phyloP scores from a whole-genome alignment of 2,329 filamentous ascomycete species.

The Colletotrichum noveboracense region DNA sequence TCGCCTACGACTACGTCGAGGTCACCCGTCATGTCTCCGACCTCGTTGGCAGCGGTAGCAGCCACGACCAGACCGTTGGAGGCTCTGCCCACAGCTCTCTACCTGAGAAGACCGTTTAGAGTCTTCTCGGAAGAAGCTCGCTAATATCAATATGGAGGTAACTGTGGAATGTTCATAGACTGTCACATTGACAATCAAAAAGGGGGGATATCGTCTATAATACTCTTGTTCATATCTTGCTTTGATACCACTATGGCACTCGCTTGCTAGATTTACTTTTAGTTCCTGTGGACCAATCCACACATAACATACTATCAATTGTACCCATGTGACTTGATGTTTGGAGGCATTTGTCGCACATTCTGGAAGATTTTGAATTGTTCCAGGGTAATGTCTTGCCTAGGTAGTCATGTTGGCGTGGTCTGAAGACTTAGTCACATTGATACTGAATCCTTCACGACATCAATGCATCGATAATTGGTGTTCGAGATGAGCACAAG shows the following conservation, averaged over 20 bases:
- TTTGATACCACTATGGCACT: conserved; percentile 16
- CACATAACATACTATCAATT: background rate
- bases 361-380: background rate
- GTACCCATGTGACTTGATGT: background rate
- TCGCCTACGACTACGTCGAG: conserved; percentile 86
- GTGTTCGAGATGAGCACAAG: background rate
- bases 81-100: conserved; percentile 23
- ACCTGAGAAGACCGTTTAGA: conserved; percentile 20
- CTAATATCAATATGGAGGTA: background rate
- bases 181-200: background rate
- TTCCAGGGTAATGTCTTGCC: background rate
- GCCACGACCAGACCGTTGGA: background rate
- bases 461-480: background rate
- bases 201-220: background rate
- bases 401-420: background rate
- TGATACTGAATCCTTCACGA: background rate
- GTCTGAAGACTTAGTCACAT: rapidly evolving
- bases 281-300: background rate
- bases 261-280: conserved; percentile 10
- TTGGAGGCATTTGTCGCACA: background rate
- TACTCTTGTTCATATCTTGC: conserved; percentile 12
- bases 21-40: conserved; percentile 65
- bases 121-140: background rate
- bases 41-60: conserved; percentile 13
- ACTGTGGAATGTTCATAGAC: background rate